A percentile compares a stretch with the other conserved stretches of the same genome.
phyloP scores from a whole-genome alignment of 805 yeast genomes.

The Candida silvicultrix region DNA sequence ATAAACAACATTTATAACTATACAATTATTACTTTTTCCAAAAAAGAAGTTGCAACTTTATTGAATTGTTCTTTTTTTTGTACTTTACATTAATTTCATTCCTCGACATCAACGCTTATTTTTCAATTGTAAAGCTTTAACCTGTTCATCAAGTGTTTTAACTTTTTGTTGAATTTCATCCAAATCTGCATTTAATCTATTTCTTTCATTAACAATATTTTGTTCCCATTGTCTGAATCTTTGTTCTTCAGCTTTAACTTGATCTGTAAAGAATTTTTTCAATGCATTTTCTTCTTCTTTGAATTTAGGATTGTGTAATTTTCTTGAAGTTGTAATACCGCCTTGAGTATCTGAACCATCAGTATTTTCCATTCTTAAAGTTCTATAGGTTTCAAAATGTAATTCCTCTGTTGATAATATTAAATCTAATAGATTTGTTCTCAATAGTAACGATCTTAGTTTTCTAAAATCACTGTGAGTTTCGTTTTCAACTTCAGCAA shows the following conservation, averaged over 20 bases:
- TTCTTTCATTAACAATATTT: slow-evolving; percentile 90
- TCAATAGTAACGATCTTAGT: slow-evolving; percentile 68
- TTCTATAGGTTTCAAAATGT: slow-evolving; percentile 78
- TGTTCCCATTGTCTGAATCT: slow-evolving; percentile 99
- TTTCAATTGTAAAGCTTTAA: slow-evolving; percentile 52
- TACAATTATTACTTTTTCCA: too few relatives aligned
- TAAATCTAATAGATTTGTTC: slow-evolving; percentile 80
- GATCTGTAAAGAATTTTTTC: slow-evolving; percentile 88
- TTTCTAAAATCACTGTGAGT: slow-evolving; percentile 80
- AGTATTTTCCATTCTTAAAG: slow-evolving; percentile 54
- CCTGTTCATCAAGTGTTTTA: slow-evolving; percentile 70
- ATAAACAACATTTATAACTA: not conserved
- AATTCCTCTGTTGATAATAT: slow-evolving; percentile 72
- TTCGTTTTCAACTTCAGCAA: slow-evolving; percentile 83
- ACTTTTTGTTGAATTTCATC: slow-evolving; percentile 81
- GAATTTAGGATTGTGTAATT: slow-evolving; percentile 79
- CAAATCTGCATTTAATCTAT: slow-evolving; percentile 87
- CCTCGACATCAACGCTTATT: slow-evolving; percentile 29
- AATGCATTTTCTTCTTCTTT: slow-evolving; percentile 94
- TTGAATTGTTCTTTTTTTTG: too few relatives aligned
- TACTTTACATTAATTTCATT: not conserved
- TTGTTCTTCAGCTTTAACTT: slow-evolving; percentile 93
- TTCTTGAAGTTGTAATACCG: slow-evolving; percentile 38
- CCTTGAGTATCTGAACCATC: slow-evolving; percentile 25
- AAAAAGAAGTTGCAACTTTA: too few relatives aligned